A percentile compares a stretch with the other conserved stretches of the same genome.
Conservation (phyloP, 352 stramenopile genomes). For the Phytophthora constricta region DNA sequence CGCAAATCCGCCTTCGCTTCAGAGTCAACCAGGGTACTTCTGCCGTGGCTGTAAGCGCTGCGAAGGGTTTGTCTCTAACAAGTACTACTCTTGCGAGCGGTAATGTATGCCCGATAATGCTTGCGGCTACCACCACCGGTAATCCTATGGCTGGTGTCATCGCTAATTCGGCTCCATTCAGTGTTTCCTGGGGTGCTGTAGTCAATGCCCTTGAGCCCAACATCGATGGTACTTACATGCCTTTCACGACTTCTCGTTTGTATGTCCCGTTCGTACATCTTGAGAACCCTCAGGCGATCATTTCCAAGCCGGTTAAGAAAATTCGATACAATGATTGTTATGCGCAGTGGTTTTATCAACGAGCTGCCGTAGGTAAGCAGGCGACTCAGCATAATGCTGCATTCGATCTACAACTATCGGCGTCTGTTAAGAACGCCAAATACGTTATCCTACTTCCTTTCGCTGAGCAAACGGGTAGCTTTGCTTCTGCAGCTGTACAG, state of each 20-base stretch:
- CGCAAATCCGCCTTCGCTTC: constrained; percentile 6
- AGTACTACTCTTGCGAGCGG: constrained; percentile 2
- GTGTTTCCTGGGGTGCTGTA: constrained; percentile 10
- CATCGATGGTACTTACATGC: constrained; percentile 14
- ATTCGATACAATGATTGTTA: constrained; percentile 14
- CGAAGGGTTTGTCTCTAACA: neutral
- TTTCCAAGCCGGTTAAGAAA: constrained; percentile 16
- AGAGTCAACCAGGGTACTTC: constrained; percentile 11
- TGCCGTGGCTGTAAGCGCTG: too few relatives aligned
- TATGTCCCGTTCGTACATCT: constrained; percentile 17
- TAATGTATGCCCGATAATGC: constrained; percentile 7
- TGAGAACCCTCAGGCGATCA: constrained; percentile 21
- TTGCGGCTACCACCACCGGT: neutral
- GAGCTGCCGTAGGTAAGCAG: constrained; percentile 1
- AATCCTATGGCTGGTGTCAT: constrained; percentile 6
- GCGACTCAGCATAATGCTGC: constrained; percentile 4
- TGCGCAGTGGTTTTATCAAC: constrained; percentile 19
- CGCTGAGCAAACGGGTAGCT: constrained; percentile 13
- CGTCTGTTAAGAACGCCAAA: constrained; percentile 15
- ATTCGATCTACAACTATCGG: constrained; percentile 16
- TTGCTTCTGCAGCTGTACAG: constrained; percentile 1
- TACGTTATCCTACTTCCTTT: constrained; percentile 10
- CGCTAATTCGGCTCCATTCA: neutral
- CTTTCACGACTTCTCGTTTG: constrained; percentile 12
- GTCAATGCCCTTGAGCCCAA: constrained; percentile 10